Conservation (phyloP, 2,329 filamentous ascomycete species). For the Penicillium glabrum region DNA sequence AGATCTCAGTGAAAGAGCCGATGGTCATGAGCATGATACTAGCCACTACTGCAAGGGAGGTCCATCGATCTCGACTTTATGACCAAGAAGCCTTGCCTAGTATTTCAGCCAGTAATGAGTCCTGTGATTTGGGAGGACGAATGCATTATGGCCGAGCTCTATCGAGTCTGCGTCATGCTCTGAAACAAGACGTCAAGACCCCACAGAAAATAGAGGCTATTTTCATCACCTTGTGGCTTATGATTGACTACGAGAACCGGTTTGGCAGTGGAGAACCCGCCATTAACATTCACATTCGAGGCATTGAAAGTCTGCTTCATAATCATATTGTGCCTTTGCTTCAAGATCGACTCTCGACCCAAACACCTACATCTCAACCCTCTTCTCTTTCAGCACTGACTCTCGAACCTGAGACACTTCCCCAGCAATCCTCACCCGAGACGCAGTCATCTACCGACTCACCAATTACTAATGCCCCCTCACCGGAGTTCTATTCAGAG, state of each 20-base stretch:
- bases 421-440: not conserved
- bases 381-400: not conserved
- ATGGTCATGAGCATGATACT: conserved; percentile 33
- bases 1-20: conserved; percentile 24
- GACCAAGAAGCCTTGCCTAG: conserved; percentile 10
- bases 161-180: conserved; percentile 22
- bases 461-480: not conserved
- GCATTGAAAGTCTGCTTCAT: conserved; percentile 22
- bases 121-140: conserved; percentile 19
- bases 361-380: not conserved
- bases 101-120: conserved; percentile 3
- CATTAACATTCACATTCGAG: conserved; percentile 26
- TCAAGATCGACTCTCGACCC: not conserved
- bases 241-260: conserved; percentile 30
- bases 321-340: conserved; percentile 27
- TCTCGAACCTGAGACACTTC: not conserved
- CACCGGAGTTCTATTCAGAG: not conserved
- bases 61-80: conserved; percentile 20
- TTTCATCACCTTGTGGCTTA: conserved; percentile 29
- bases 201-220: conserved; percentile 25
- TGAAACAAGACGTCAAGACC: conserved; percentile 25
- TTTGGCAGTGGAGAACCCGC: conserved; percentile 25
- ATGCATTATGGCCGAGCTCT: conserved; percentile 27
- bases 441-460: not conserved
- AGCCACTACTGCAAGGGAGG: conserved; percentile 24